Base-by-base conservation (phyloP, 2,329 filamentous ascomycete genomes). In the Colletotrichum scovillei region DNA sequence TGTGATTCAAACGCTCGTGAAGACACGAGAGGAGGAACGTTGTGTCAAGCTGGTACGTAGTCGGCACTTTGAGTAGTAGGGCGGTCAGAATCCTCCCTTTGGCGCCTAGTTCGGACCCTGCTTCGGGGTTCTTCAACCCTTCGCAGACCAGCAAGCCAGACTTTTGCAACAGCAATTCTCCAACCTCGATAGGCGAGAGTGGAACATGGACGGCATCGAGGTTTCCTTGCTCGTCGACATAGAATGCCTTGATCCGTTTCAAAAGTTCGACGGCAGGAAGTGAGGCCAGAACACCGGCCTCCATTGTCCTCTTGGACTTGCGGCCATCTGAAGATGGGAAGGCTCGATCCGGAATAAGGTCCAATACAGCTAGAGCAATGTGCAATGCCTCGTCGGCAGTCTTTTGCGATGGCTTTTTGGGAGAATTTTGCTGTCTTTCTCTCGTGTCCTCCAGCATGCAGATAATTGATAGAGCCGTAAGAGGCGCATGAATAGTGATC, bases 401-500 rank as follows among this genome's bases (percentile, higher is more conserved):
- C 4, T 76, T 75, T 2, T 22, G 63, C 46, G 9, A 65, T 63
- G 78, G 83, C 69, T 84, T 82, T 58, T 74, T 75, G 26, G 58
- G 46, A 42, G 63, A 42, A 4, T 38, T 9, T 32, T 76, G 76
- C 8, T 81, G 76, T 72, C 80, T 81, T 73, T 83, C 83, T 72
- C 83, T 86, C 3, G 84, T 82, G 69, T 92, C 86, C 78, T 91
- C 85, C 55, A 92, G 83, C 90, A 90, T 92, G 76, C 84, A 85
- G 38, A 88, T 83, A 30, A 93, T 85, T 4, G 92, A 90, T n/a
- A 97, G 82, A 2, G 91, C 88, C 66, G 93, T 88, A 32, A 97
- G 83, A 42, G 96, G 96, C 35, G 95, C 93, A 82, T 98, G 96
- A 26, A 94, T 85, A 2, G 93, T 90, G 19, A 97, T 83, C 96